Evolutionary conservation across 306 rosid species (phyloP), one percentile per base, ranked within the genome.

Genomic region (Betula pendula): DNA sequence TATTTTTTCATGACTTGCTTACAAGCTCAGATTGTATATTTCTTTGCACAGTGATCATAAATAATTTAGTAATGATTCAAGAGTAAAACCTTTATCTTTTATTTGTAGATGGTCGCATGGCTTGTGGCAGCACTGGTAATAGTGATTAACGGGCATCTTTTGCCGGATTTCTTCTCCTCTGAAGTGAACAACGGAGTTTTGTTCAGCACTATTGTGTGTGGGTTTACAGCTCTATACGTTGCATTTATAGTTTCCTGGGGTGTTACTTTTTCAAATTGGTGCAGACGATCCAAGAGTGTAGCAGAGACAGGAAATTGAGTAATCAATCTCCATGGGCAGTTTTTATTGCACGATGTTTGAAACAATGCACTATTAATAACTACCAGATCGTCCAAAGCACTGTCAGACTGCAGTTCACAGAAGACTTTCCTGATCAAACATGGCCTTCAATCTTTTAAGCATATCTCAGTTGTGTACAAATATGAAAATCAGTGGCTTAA

Each of bases 61-160:
- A 38, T 38, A 38, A 24, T 20, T 20, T 31, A 31, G 38, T 31
- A 62, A n/a, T n/a, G n/a, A 40, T 15, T 17, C 44, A 31, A 62
- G 44, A 7, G n/a, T 33, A 31, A n/a, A 17, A 3, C 24, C 12
- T 60, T 81, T 40, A 31, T 80, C 74, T 50, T 75, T 69, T 71
- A 44, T 16, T 25, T 76, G 59, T 88, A 96, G 99, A 82, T 35
- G 29, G 51, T 82, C 25, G 84, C 99, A 15, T 96, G 99, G 99
- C 77, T 85, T n/a, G 99, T 96, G 87, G 96, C 99, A 67, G 94
- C 79, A 38, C 87, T 96, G 74, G 99, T 96, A 89, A 96, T 92
- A 52, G 85, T 84, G 73, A 96, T 96, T 63, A 96, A 96, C 50
- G 99, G 98, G 53, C 91, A 96, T 85, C 94, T 96, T 27, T 73